Evolutionary conservation across 129 eudicot species (phyloP).

Genomic region (Centella asiatica): DNA sequence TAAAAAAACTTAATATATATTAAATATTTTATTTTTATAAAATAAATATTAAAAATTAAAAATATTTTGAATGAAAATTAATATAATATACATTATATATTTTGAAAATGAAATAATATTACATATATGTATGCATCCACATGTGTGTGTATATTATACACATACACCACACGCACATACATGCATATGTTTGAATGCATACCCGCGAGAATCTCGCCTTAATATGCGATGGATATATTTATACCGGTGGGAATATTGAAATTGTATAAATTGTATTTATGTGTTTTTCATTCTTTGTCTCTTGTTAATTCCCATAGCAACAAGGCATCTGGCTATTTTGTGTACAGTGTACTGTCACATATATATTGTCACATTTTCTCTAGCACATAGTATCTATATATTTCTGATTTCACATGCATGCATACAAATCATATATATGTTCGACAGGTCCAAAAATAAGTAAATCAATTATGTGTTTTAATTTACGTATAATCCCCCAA

Average conservation of each 20-base stretch:
- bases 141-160: not conserved
- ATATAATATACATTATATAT: too few relatives aligned
- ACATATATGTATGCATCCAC: not conserved
- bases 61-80: too few relatives aligned
- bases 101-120: too few relatives aligned
- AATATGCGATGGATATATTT: constrained; percentile 4
- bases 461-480: too few relatives aligned
- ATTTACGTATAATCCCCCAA: too few relatives aligned
- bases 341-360: not conserved
- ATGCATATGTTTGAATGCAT: not conserved
- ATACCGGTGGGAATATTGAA: not conserved
- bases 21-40: too few relatives aligned
- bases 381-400: not conserved
- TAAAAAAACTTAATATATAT: too few relatives aligned
- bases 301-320: not conserved
- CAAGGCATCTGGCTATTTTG: not conserved
- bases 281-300: constrained; percentile 4
- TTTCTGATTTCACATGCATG: not conserved
- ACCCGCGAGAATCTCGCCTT: constrained; percentile 17
- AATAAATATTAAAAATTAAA: too few relatives aligned
- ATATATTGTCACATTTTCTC: not conserved
- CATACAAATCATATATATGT: too few relatives aligned
- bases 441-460: too few relatives aligned
- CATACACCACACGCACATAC: not conserved
- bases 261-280: constrained; percentile 4